Conservation (phyloP, 805 yeast species). For the Ogataea pignaliae region DNA sequence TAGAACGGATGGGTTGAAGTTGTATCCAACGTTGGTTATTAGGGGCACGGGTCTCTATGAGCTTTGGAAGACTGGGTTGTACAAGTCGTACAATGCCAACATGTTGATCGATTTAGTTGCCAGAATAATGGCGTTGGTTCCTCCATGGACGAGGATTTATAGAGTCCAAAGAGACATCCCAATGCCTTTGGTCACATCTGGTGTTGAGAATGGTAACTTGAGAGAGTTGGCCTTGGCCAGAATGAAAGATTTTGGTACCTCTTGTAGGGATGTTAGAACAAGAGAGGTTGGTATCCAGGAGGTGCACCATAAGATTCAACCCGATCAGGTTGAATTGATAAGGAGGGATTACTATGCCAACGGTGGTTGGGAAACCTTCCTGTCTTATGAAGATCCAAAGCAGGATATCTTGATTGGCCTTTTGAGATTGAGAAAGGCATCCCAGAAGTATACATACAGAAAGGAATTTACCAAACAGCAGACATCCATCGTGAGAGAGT, state of each 20-base stretch:
- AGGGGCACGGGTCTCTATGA: slow-evolving; percentile 97
- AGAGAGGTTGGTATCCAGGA: slow-evolving; percentile 99
- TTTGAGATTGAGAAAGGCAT: slow-evolving; percentile 80
- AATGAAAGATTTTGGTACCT: slow-evolving; percentile 96
- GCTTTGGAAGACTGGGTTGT: slow-evolving; percentile 93
- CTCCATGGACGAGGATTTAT: slow-evolving; percentile 99
- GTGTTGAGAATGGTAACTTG: slow-evolving; percentile 96
- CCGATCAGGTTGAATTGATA: slow-evolving; percentile 93
- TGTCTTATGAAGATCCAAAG: slow-evolving; percentile 94
- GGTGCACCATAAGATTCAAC: slow-evolving; percentile 93
- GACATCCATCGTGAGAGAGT: slow-evolving; percentile 92
- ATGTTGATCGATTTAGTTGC: slow-evolving; percentile 94
- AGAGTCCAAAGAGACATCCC: slow-evolving; percentile 99
- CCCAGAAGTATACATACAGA: slow-evolving; percentile 84
- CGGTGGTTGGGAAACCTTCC: slow-evolving; percentile 98
- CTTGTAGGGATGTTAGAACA: slow-evolving; percentile 93
- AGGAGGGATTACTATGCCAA: slow-evolving; percentile 96
- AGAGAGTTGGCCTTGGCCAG: slow-evolving; percentile 94
- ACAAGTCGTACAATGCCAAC: slow-evolving; percentile 91
- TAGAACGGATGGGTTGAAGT: slow-evolving; percentile 93
- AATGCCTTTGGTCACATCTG: slow-evolving; percentile 96
- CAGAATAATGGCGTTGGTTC: slow-evolving; percentile 90
- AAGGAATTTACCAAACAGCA: slow-evolving; percentile 81
- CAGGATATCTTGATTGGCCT: slow-evolving; percentile 93
- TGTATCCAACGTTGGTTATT: slow-evolving; percentile 93